Conservation (phyloP, 352 stramenopile species). For the Phytophthora fragariaefolia region DNA sequence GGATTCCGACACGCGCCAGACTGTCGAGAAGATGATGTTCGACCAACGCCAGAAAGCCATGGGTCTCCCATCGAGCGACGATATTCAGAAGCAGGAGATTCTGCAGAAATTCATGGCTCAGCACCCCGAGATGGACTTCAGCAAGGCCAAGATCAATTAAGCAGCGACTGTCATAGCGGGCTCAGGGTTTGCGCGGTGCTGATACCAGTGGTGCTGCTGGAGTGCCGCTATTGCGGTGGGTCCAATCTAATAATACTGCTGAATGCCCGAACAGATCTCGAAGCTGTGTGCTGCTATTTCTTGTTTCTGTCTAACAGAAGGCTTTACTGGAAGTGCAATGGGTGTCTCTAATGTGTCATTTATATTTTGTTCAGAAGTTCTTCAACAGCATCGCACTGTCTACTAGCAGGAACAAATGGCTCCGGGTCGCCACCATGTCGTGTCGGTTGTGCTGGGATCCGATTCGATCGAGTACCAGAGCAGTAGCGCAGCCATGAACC, state of each 20-base stretch:
- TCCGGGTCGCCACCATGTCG: conserved; percentile 49
- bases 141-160: conserved; percentile 98
- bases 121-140: conserved; percentile 99
- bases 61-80: conserved; percentile 96
- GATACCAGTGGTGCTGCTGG: not conserved
- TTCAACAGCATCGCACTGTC: not conserved
- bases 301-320: not conserved
- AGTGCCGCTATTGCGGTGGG: conserved; percentile 15
- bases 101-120: conserved; percentile 99
- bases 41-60: conserved; percentile 98
- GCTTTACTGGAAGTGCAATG: no score
- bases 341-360: conserved; percentile 8
- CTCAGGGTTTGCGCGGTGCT: not conserved
- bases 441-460: conserved; percentile 69
- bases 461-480: conserved; percentile 63
- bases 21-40: conserved; percentile 99
- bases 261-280: conserved; percentile 23
- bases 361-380: conserved; percentile 16
- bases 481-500: conserved; percentile 55
- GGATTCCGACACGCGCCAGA: conserved; percentile 98
- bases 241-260: conserved; percentile 30
- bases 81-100: conserved; percentile 98
- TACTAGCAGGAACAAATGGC: conserved; percentile 21
- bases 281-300: conserved; percentile 29
- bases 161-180: not conserved